Percentiles rank a stretch among this genome's conserved stretches.
These are phyloP conservation scores for Pseudopyricularia cyperi DNA, from an alignment of 2,329 filamentous ascomycete genomes.

Conservation along the genomic window DNA sequence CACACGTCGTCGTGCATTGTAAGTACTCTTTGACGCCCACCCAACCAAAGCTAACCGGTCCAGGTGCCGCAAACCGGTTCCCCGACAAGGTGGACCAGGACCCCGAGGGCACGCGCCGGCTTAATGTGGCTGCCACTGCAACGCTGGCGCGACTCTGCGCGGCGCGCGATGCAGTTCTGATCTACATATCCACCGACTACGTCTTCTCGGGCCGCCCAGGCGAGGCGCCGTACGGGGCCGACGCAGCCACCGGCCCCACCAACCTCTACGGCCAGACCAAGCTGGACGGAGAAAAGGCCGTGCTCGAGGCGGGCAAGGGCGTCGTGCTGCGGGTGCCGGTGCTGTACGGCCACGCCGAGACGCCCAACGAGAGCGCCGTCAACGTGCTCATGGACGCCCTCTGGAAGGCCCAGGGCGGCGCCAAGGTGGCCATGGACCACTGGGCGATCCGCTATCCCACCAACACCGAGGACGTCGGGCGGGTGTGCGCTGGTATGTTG, in stretches of 20 bases:
- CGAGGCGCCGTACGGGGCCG: slow-evolving; percentile 69
- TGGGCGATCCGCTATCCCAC: slow-evolving; percentile 78
- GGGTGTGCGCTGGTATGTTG: slow-evolving; percentile 55
- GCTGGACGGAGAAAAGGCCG: slow-evolving; percentile 47
- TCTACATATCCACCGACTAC: slow-evolving; percentile 77
- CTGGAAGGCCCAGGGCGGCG: slow-evolving; percentile 56
- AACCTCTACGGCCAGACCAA: slow-evolving; percentile 62
- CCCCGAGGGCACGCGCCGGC: slow-evolving; percentile 56
- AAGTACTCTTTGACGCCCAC: slow-evolving; percentile 15
- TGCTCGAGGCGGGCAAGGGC: slow-evolving; percentile 39
- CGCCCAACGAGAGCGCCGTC: slow-evolving; percentile 63
- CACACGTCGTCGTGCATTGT: slow-evolving; percentile 74
- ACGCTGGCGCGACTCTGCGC: slow-evolving; percentile 55
- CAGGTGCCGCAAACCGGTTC: slow-evolving; percentile 76
- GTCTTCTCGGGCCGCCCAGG: slow-evolving; percentile 62
- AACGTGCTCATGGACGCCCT: slow-evolving; percentile 69
- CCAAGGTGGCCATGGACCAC: slow-evolving; percentile 66
- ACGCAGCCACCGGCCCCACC: slow-evolving; percentile 51
- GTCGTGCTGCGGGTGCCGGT: slow-evolving; percentile 72
- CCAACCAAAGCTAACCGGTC: neutral
- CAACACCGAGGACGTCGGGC: slow-evolving; percentile 74
- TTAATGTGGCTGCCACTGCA: slow-evolving; percentile 63
- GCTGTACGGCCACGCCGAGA: slow-evolving; percentile 66
- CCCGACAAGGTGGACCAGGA: slow-evolving; percentile 76
- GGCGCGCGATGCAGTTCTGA: slow-evolving; percentile 45